Evolutionary conservation across 495 filamentous ascomycete genomes (phyloP).

Genomic region (Hypoxylon perforatum): DNA sequence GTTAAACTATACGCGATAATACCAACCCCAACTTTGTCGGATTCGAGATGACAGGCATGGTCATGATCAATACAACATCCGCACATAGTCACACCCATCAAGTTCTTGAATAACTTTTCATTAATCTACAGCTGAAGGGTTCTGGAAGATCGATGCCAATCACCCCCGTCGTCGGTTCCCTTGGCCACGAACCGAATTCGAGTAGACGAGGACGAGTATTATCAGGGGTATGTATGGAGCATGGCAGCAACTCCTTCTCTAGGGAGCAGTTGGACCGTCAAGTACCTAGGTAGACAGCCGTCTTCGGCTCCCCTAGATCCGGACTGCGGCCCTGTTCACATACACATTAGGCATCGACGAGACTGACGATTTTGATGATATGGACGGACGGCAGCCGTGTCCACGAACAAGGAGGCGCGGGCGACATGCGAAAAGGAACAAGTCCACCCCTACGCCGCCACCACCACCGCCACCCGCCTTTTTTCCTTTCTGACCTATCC

Average conservation of each 20-base stretch:
- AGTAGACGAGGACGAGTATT: slow-evolving; percentile 12
- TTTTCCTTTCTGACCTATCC: slow-evolving; percentile 18
- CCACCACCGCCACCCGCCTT: too few species aligned
- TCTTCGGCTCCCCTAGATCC: neutral
- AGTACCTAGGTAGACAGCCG: too few species aligned
- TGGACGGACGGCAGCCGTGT: slow-evolving; percentile 19
- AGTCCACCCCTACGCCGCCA: slow-evolving; percentile 22
- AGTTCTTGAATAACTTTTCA: slow-evolving; percentile 35
- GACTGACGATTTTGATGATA: too few species aligned
- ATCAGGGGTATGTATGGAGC: slow-evolving; percentile 3
- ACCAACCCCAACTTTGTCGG: too few species aligned
- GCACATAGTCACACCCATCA: slow-evolving; percentile 11
- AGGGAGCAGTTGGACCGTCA: neutral
- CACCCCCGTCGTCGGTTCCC: slow-evolving; percentile 23
- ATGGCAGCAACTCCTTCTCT: neutral
- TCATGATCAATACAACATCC: too few species aligned
- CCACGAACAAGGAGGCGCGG: slow-evolving; percentile 18
- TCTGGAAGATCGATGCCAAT: slow-evolving; percentile 4
- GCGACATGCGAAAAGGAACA: slow-evolving; percentile 25
- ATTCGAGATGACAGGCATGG: too few species aligned
- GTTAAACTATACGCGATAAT: too few species aligned
- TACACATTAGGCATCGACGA: too few species aligned
- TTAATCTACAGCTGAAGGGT: slow-evolving; percentile 28
- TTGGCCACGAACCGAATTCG: slow-evolving; percentile 10
- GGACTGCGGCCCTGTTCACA: too few species aligned